Evolutionary conservation across 78 protist species (phyloP), one percentile per base, ranked within the genome.

Genomic region (Speleostelium caveatum): DNA sequence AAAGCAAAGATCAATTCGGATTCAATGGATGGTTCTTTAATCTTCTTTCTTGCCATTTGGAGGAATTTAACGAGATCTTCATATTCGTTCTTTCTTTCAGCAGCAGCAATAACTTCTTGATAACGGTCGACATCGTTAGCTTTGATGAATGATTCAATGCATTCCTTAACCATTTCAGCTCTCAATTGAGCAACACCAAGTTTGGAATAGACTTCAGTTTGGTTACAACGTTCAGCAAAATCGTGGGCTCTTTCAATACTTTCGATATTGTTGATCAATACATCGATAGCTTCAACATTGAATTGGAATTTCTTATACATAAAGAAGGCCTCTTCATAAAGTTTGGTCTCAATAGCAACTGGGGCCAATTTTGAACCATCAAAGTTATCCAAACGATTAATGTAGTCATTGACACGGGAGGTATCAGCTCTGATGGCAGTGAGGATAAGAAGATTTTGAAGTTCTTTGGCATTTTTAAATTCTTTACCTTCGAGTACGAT

Each of bases 241-340:
- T 98, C 99, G 58, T 60, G 51, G 22, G 99, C 99, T 30, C 99
- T 94, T 51, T 95, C 96, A 21, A 99, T 72, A 45, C 69, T 45
- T 36, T 66, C n/a, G 53, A 97, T 91, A 93, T 99, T 22, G 14
- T 97, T 76, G 62, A 99, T 58, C 21, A 99, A 97, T 33, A 99
- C 99, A 51, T 96, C 72, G 66, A 97, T 75, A n/a, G 99, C 99
- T 67, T 51, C 92, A 21, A 68, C 90, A 88, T 97, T 86, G 87
- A 95, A 92, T 41, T 91, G 93, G 87, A 89, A 94, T 95, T 97
- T 98, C 95, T 97, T 93, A 97, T 96, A 98, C 94, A 99, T 95
- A 55, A 94, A 87, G 92, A 99, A 99, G 17, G 99, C 99, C 76
- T 98, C 99, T 87, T 99, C 99, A 87, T 49, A 97, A 58, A 98